Evolutionary conservation across 345 rosid genomes (phyloP), one percentile per base, ranked within the genome.

Genomic region (Raphanus raphanistrum): DNA sequence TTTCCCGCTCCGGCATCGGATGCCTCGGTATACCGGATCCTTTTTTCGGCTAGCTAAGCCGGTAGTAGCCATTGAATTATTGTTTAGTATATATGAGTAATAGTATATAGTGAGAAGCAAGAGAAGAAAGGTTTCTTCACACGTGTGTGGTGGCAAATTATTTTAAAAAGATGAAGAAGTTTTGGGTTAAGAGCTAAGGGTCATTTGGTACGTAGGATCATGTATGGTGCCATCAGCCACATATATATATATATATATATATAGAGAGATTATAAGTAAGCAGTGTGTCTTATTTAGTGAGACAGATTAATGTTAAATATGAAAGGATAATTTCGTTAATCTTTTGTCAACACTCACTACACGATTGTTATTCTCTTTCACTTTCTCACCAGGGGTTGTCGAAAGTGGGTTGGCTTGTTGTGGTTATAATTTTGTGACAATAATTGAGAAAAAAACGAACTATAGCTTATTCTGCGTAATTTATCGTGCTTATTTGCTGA

Each of bases 1-100:
- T 79, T 94, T 94, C 1, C 86, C 90, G 26, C 96, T 82, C 66
- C 98, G 88, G 78, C 86, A 78, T 29, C 98, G 82, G 80, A 89
- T 94, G 33, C 98, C 98, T 0, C 88, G 83, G 73, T 83, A 90
- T 54, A 50, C 28, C 7, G 90, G 82, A 75, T 90, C 94, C 50
- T 71, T 87, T 61, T 67, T 73, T 43, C 35, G 73, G 52, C 86
- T 80, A 60, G 83, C 66, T 67, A 85, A 65, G 54, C 72, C 76
- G 2, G 84, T 8, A 65, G 77, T 48, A 28, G 72, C 52, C 79
- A 74, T 75, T 62, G 15, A 28, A 13, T 1, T 48, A 15, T 28
- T 58, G 10, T n/a, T 43, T 9, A 43, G 9, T 36, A 36, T 36
- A 36, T 38, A 38, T 1, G 8, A 29, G 50, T 52, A n/a, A 27